Percentiles rank a stretch among this genome's conserved stretches.
These are phyloP conservation scores for Melampsora americana DNA, from an alignment of 1,284 basidiomycete genomes.

Conservation along the genomic window DNA sequence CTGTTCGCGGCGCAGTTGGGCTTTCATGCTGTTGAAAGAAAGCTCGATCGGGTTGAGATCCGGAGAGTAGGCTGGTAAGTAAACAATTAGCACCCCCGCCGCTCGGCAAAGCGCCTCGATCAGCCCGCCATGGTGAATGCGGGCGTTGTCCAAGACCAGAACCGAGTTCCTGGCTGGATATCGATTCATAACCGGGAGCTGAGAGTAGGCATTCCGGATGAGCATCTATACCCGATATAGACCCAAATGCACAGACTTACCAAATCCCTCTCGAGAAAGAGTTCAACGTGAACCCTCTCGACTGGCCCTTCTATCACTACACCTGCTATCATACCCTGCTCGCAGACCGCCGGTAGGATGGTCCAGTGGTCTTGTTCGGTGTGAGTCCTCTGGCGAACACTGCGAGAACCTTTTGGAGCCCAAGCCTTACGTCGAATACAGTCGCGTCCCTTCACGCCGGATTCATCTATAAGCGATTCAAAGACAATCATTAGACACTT, in stretches of 20 bases:
- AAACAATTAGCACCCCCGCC: neutral
- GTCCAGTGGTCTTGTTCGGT: constrained; percentile 2
- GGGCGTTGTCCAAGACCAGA: constrained; percentile 12
- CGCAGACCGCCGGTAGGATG: neutral
- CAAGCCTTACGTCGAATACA: neutral
- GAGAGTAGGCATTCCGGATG: neutral
- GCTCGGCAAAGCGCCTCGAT: neutral
- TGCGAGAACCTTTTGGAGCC: neutral
- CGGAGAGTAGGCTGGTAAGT: constrained; percentile 11
- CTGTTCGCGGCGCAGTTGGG: neutral
- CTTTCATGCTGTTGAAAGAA: neutral
- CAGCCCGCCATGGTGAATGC: neutral
- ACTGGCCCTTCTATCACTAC: neutral
- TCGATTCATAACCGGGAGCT: constrained; percentile 15
- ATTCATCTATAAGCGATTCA: constrained; percentile 1
- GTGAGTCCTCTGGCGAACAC: neutral
- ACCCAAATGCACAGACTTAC: too few species aligned
- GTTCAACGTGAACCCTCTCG: constrained; percentile 5
- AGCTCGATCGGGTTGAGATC: constrained; percentile 12
- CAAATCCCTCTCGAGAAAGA: constrained; percentile 12
- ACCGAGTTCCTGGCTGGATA: neutral
- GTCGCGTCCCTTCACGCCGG: neutral
- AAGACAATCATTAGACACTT: neutral
- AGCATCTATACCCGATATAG: too few species aligned
- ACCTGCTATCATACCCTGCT: neutral